Evolutionary conservation across 768 basidiomycete species (phyloP).

Genomic region (Pilatotrama ljubarskyi): DNA sequence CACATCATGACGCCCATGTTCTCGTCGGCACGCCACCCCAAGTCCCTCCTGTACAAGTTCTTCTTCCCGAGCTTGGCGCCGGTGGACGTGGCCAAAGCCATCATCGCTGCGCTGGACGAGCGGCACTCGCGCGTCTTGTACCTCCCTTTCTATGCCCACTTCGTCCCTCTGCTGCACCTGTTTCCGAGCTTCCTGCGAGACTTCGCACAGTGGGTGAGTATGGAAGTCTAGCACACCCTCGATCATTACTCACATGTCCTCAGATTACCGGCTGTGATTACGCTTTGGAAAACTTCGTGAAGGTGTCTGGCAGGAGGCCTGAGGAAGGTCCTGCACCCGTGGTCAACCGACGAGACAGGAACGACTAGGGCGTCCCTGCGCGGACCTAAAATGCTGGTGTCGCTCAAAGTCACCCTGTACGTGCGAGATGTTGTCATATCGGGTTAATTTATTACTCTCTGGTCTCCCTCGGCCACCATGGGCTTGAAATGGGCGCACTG

Average conservation of each 20-base stretch:
- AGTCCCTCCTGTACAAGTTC: conserved; percentile 59
- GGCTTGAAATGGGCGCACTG: no score
- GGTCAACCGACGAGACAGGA: conserved; percentile 1
- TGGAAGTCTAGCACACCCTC: neutral
- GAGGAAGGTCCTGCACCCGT: conserved; percentile 48
- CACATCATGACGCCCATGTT: conserved; percentile 82
- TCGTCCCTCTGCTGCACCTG: conserved; percentile 52
- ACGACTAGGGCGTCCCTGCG: conserved; percentile 4
- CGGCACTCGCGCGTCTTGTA: conserved; percentile 72
- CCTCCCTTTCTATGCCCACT: conserved; percentile 72
- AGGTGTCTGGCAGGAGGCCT: conserved; percentile 57
- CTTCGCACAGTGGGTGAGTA: conserved; percentile 68
- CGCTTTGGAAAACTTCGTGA: conserved; percentile 68
- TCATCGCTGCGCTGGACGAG: conserved; percentile 80
- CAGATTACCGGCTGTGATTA: conserved; percentile 71
- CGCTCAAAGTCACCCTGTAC: neutral
- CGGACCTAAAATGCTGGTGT: no score
- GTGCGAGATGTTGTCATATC: neutral
- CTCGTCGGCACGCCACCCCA: conserved; percentile 52
- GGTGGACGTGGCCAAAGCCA: conserved; percentile 72
- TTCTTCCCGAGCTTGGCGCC: conserved; percentile 75
- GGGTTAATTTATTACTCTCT: conserved; percentile 13
- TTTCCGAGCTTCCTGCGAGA: conserved; percentile 77
- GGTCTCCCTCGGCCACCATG: no score
- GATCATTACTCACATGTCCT: neutral